Evolutionary conservation across 306 rosid species (phyloP).

Genomic region (Citrullus mucosospermus): DNA sequence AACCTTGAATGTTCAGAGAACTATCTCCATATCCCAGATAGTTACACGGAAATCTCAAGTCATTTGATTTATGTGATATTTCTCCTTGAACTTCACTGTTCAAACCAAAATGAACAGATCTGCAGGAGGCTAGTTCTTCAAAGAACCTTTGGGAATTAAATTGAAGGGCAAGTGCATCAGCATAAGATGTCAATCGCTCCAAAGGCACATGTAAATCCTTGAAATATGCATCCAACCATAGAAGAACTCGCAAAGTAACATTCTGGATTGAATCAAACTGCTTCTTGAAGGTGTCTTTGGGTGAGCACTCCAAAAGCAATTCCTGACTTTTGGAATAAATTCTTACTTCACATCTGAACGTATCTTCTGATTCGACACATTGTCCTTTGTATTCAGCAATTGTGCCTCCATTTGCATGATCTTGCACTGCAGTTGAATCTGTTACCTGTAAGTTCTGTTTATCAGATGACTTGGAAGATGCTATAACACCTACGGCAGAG

Average conservation of each 20-base stretch:
- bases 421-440: slow-evolving; percentile 22
- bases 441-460: slow-evolving; percentile 38
- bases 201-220: slow-evolving; percentile 25
- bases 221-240: slow-evolving; percentile 57
- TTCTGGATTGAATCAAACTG: slow-evolving; percentile 70
- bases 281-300: slow-evolving; percentile 45
- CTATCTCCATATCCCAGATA: slow-evolving; percentile 11
- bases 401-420: slow-evolving; percentile 21
- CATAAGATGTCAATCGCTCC: slow-evolving; percentile 37
- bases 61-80: slow-evolving; percentile 14
- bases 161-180: slow-evolving; percentile 28
- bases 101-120: slow-evolving; percentile 22
- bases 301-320: slow-evolving; percentile 56
- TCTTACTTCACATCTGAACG: slow-evolving; percentile 53
- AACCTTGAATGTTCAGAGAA: slow-evolving; percentile 44
- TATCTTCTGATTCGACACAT: slow-evolving; percentile 26
- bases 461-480: slow-evolving; percentile 31
- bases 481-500: slow-evolving; percentile 22
- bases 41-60: slow-evolving; percentile 15
- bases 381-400: slow-evolving; percentile 23
- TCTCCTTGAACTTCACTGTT: slow-evolving; percentile 22
- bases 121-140: slow-evolving; percentile 34
- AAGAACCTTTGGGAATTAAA: slow-evolving; percentile 24
- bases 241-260: slow-evolving; percentile 61
- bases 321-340: slow-evolving; percentile 43